Evolutionary conservation across 2,329 filamentous ascomycete species (phyloP).

Genomic region (Cytospora mali): DNA sequence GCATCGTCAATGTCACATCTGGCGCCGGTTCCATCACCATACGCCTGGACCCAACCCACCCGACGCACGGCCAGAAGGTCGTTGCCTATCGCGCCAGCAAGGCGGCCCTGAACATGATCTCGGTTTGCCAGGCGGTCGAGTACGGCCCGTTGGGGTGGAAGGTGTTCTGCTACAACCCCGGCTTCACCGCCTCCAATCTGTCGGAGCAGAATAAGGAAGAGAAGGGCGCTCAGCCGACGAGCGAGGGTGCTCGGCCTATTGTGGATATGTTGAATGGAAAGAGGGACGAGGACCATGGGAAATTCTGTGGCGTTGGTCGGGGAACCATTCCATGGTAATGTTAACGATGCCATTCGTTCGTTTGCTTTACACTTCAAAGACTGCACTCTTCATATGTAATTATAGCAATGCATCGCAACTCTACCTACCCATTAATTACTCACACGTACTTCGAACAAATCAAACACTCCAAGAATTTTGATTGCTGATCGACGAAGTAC

Average conservation of each 20-base stretch:
- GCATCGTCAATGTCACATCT: constrained; percentile 13
- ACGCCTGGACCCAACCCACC: background rate
- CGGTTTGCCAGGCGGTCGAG: constrained; percentile 9
- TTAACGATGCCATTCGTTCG: background rate
- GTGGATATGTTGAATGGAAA: constrained; percentile 8
- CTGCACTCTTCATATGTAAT: too few relatives aligned
- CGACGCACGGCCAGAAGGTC: background rate
- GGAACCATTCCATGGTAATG: constrained; percentile 1
- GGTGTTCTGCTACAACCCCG: constrained; percentile 10
- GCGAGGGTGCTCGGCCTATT: background rate
- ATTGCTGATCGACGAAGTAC: too few relatives aligned
- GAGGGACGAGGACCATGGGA: constrained; percentile 12
- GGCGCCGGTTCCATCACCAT: constrained; percentile 9
- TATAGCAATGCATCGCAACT: too few relatives aligned
- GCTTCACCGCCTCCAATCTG: constrained; percentile 9
- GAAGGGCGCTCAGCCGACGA: constrained; percentile 6
- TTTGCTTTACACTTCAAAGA: too few relatives aligned
- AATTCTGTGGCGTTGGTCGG: background rate
- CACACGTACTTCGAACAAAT: too few relatives aligned
- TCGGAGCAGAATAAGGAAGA: background rate
- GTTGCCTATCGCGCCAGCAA: constrained; percentile 10
- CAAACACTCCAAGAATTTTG: too few relatives aligned
- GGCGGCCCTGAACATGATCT: constrained; percentile 11
- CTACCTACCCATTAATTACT: too few relatives aligned
- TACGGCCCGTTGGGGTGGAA: constrained; percentile 11